Conservation (phyloP, 2,329 filamentous ascomycete species). For the Microcera coccophila region DNA sequence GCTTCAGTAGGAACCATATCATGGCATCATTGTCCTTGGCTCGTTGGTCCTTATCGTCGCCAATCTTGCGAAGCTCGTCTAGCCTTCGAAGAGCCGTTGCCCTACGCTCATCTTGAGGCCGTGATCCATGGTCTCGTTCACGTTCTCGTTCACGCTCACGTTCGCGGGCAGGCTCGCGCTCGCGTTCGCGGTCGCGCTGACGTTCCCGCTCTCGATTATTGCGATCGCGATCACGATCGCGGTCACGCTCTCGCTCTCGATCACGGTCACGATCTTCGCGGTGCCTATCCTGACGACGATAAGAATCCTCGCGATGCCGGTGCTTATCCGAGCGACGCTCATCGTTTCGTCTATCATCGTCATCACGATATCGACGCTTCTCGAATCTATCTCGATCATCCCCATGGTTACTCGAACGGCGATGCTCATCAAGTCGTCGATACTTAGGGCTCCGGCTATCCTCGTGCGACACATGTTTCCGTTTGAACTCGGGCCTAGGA, state of each 20-base stretch:
- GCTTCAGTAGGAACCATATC: constrained; percentile 51
- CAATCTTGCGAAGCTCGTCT: constrained; percentile 43
- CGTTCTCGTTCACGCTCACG: constrained; percentile 20
- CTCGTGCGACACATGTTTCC: constrained; percentile 55
- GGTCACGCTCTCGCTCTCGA: constrained; percentile 26
- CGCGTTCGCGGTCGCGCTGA: constrained; percentile 15
- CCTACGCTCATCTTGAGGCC: constrained; percentile 38
- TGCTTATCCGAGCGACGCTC: constrained; percentile 20
- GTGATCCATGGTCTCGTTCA: constrained; percentile 24
- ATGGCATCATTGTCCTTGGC: constrained; percentile 44
- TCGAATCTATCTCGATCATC: constrained; percentile 36
- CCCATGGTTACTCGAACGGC: constrained; percentile 35
- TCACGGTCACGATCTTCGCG: constrained; percentile 19
- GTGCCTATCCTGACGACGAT: constrained; percentile 26
- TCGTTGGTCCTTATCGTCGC: constrained; percentile 48
- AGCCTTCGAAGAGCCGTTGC: constrained; percentile 39
- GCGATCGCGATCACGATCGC: constrained; percentile 21
- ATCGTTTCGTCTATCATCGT: constrained; percentile 25
- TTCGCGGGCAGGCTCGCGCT: constrained; percentile 21
- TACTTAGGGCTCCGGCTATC: constrained; percentile 42
- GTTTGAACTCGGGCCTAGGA: constrained; percentile 54
- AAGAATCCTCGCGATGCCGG: constrained; percentile 16
- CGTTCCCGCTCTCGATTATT: constrained; percentile 20
- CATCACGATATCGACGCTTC: constrained; percentile 28
- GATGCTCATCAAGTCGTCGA: constrained; percentile 39